phyloP scores from a whole-genome alignment of 805 yeast genomes.

The Lachancea nothofagi region DNA sequence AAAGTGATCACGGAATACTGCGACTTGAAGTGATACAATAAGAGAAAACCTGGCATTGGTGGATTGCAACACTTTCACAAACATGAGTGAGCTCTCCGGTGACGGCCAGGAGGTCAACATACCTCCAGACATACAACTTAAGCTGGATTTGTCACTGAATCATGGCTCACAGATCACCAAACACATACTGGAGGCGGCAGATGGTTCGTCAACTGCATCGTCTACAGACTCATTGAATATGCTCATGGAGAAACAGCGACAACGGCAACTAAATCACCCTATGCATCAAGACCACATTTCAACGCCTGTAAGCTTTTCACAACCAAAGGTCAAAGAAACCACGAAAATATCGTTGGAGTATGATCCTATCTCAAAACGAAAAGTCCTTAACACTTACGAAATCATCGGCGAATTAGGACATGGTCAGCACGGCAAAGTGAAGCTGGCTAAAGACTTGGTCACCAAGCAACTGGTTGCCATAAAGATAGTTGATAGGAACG shows the following conservation, averaged over 20 bases:
- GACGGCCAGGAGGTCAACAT: conserved; percentile 24
- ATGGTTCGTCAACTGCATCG: conserved; percentile 22
- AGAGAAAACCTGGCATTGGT: neutral
- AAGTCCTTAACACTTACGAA: conserved; percentile 84
- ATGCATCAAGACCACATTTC: conserved; percentile 35
- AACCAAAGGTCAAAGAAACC: conserved; percentile 69
- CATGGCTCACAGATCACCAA: conserved; percentile 5
- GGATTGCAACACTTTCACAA: neutral
- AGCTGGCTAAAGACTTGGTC: conserved; percentile 73
- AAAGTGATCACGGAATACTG: too few species aligned
- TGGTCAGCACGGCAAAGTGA: conserved; percentile 99
- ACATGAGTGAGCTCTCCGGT: conserved; percentile 4
- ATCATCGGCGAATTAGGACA: conserved; percentile 80
- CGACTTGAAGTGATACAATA: too few species aligned
- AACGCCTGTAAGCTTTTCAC: conserved; percentile 13
- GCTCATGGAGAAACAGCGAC: conserved; percentile 37
- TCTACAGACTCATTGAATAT: conserved; percentile 36
- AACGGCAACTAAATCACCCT: conserved; percentile 40
- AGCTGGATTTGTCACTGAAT: conserved; percentile 12
- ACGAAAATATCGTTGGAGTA: conserved; percentile 73
- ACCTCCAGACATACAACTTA: conserved; percentile 24
- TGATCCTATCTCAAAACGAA: conserved; percentile 79
- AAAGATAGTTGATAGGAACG: conserved; percentile 79
- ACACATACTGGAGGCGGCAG: conserved; percentile 4
- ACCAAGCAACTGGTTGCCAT: conserved; percentile 74